A percentile compares a stretch with the other conserved stretches of the same genome.
Conservation (phyloP, 164 flowering plant species). For the Magnolia officinalis region DNA sequence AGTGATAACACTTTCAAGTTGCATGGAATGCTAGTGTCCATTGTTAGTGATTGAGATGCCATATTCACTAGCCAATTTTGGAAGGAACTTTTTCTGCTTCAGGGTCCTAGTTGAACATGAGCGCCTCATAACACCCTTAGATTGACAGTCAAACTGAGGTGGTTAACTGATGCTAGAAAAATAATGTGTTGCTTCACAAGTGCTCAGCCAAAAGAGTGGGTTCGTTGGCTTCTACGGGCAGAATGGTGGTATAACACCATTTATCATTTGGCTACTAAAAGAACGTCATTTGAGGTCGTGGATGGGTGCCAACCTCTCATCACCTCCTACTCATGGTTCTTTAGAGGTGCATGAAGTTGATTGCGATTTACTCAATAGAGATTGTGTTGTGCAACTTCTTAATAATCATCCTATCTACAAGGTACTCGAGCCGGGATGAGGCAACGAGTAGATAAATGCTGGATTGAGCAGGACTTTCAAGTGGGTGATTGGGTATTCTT, state of each 20-base stretch:
- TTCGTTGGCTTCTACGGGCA: background rate
- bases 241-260: background rate
- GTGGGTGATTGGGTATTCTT: slow-evolving; percentile 18
- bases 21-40: background rate
- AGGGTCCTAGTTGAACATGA: too few relatives aligned
- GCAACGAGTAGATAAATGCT: background rate
- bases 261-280: background rate
- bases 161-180: too few relatives aligned
- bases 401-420: background rate
- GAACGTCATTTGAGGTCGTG: background rate
- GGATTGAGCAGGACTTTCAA: slow-evolving; percentile 1
- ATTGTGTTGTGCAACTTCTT: background rate
- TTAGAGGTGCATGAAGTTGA: background rate
- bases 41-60: too few relatives aligned
- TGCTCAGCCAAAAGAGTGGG: background rate
- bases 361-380: background rate
- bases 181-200: background rate
- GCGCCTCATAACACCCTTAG: background rate
- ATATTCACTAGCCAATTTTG: too few relatives aligned
- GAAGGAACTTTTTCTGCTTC: too few relatives aligned
- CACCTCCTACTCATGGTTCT: background rate
- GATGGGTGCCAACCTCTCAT: background rate
- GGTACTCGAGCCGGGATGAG: slow-evolving; percentile 11
- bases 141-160: too few relatives aligned
- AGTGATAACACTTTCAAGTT: background rate